Evolutionary conservation across 495 filamentous ascomycete species (phyloP).

Genomic region (Aspergillus kassunensis): DNA sequence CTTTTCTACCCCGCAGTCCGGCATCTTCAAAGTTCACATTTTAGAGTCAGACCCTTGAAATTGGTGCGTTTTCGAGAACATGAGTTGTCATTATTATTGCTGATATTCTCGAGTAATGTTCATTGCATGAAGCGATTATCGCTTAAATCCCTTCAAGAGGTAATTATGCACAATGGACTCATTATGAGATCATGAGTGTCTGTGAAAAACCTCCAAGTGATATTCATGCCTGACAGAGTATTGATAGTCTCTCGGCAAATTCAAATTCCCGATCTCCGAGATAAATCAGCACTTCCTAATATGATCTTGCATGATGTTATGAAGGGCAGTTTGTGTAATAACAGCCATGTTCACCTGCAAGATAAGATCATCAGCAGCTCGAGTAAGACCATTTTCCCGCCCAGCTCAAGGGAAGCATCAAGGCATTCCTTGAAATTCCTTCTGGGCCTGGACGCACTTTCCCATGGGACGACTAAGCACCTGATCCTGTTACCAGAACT

Average conservation of each 20-base stretch:
- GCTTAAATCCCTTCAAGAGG: not conserved
- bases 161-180: not conserved
- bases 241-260: not conserved
- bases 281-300: not conserved
- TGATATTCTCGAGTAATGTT: too few relatives aligned
- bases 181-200: not conserved
- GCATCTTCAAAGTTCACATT: not conserved
- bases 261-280: too few relatives aligned
- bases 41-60: too few relatives aligned
- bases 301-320: too few relatives aligned
- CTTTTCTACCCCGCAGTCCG: conserved; percentile 13
- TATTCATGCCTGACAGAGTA: not conserved
- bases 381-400: not conserved
- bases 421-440: too few relatives aligned
- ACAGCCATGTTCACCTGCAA: not conserved
- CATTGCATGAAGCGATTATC: not conserved
- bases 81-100: too few relatives aligned
- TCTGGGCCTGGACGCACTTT: conserved; percentile 4
- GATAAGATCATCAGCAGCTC: conserved; percentile 7
- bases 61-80: too few relatives aligned
- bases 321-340: too few relatives aligned
- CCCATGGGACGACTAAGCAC: conserved; percentile 10
- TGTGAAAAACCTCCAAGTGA: not conserved
- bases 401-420: too few relatives aligned
- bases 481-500: conserved; percentile 13